A percentile compares a stretch with the other conserved stretches of the same genome.
Conservation (phyloP, 2,329 filamentous ascomycete species). For the Westerdykella sp. region DNA sequence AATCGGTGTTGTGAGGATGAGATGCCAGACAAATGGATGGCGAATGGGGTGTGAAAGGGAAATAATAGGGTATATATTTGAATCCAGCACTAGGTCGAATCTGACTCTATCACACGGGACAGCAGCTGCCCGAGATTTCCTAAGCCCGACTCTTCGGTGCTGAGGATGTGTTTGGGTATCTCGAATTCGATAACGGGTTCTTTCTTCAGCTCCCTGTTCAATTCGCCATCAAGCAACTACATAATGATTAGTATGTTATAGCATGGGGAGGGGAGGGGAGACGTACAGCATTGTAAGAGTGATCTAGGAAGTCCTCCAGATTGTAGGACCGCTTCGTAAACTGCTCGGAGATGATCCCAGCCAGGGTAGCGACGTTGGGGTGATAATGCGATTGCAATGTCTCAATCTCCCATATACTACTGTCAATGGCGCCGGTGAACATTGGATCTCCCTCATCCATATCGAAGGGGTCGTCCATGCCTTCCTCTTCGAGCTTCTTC, state of each 20-base stretch:
- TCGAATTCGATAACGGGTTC: constrained; percentile 85
- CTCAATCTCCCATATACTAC: constrained; percentile 90
- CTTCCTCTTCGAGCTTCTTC: constrained; percentile 54
- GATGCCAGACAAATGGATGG: too few relatives aligned
- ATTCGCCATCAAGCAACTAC: constrained; percentile 75
- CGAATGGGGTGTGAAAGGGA: not conserved
- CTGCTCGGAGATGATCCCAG: constrained; percentile 90
- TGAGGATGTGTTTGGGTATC: constrained; percentile 81
- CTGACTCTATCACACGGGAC: constrained; percentile 23
- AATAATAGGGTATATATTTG: not conserved
- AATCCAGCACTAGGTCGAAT: constrained; percentile 8
- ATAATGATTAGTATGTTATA: not conserved
- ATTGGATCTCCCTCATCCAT: constrained; percentile 73
- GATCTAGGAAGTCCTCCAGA: constrained; percentile 94
- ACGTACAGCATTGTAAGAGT: constrained; percentile 77
- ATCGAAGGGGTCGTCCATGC: constrained; percentile 70
- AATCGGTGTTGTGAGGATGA: constrained; percentile 13
- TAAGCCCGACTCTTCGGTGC: constrained; percentile 27
- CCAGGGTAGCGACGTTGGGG: constrained; percentile 89
- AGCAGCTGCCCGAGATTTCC: constrained; percentile 28
- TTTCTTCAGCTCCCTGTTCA: constrained; percentile 78
- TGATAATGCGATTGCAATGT: constrained; percentile 91
- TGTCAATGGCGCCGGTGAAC: constrained; percentile 81
- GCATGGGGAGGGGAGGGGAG: constrained; percentile 3
- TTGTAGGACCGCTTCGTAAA: constrained; percentile 95